Base-by-base conservation (phyloP, 345 rosid genomes). In the Citropsis articulata region DNA sequence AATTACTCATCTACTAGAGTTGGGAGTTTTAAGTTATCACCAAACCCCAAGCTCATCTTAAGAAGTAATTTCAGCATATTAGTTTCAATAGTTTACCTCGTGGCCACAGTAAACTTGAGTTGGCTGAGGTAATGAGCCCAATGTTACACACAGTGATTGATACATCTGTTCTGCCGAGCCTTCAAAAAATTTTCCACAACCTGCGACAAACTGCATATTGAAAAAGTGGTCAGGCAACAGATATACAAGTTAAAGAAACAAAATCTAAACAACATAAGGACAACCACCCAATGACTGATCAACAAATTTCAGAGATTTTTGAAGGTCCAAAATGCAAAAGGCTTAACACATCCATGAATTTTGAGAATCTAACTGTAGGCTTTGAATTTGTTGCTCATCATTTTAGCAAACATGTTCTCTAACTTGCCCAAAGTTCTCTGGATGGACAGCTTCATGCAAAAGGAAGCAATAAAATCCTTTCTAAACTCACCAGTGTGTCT, bases 81-180 rank as follows among this genome's bases (percentile, higher is more conserved):
- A 33, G 45, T 64, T 77, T 88, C 63, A 53, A 22, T 68, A 27
- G 55, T 64, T 77, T 88, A 93, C 99, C 99, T 93, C 98, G 22
- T 95, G 97, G 77, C 99, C 98, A 33, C 99, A 95, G 82, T 89
- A 95, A 70, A 95, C 87, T 83, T 84, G 89, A 72, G 99, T 91
- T 35, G 91, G 92, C 81, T 88, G 90, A 42, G 98, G 98, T 84
- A 95, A 84, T 40, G 99, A 90, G 55, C 89, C 92, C 83, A 95
- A 79, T n/a, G 95, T 95, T 71, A 90, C 92, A 85, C 98, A 93
- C 65, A 93, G 84, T 24, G 99, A 95, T 71, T 92, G 93, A 84
- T 95, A 84, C 99, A 95, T 95, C 84, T 95, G 95, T 64, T 95
- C 95, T 70, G 98, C 97, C 28, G 98, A 91, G 78, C 98, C 98